phyloP scores from a whole-genome alignment of 257 asterid species.

The Ajuga chamaepitys region DNA sequence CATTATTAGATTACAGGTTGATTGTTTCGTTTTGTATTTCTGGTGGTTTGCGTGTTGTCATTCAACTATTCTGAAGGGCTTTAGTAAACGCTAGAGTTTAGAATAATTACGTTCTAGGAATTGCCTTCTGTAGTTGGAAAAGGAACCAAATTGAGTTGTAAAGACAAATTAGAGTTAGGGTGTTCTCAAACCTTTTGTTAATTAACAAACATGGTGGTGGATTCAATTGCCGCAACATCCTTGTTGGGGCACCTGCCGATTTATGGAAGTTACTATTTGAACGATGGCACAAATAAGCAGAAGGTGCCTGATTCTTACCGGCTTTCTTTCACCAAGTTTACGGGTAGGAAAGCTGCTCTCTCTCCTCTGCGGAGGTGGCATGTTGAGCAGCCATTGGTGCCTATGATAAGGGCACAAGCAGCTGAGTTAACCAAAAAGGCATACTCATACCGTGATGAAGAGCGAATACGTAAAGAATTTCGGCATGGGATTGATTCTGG shows the following conservation, averaged over 20 bases:
- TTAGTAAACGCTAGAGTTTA: background rate
- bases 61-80: background rate
- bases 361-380: conserved; percentile 12
- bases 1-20: background rate
- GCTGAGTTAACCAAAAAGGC: conserved; percentile 66
- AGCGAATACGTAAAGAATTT: conserved; percentile 41
- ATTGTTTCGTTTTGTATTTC: conserved; percentile 7
- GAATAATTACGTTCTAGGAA: background rate
- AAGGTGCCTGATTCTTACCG: conserved; percentile 27
- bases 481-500: conserved; percentile 39
- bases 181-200: background rate
- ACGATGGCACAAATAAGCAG: conserved; percentile 31
- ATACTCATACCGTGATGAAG: conserved; percentile 45
- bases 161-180: conserved; percentile 13
- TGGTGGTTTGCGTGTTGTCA: conserved; percentile 12
- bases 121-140: background rate
- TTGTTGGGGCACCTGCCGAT: conserved; percentile 54
- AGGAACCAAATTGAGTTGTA: conserved; percentile 6
- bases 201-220: conserved; percentile 62
- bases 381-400: conserved; percentile 3
- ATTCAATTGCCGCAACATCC: conserved; percentile 66
- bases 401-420: conserved; percentile 55
- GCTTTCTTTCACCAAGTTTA: conserved; percentile 23
- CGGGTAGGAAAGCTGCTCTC: conserved; percentile 23
- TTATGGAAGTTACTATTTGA: conserved; percentile 30